Conservation (phyloP, 2,329 filamentous ascomycete species). For the Colletotrichum melonis region DNA sequence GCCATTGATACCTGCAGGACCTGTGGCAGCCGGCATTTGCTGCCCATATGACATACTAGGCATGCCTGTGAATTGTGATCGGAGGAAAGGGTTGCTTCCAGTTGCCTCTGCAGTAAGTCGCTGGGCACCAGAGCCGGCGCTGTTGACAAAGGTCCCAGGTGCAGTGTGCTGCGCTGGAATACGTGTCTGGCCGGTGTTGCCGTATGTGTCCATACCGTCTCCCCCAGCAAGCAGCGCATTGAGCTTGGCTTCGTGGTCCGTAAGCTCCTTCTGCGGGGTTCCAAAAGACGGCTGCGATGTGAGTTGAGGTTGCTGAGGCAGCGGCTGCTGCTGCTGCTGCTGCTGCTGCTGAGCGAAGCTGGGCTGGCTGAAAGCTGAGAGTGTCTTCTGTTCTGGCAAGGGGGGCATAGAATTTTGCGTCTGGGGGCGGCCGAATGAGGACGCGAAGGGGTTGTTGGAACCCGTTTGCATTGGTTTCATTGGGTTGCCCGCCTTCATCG, state of each 20-base stretch:
- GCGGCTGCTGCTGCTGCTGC: constrained; percentile 2
- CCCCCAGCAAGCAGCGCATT: constrained; percentile 88
- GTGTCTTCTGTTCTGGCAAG: constrained; percentile 87
- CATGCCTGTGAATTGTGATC: constrained; percentile 85
- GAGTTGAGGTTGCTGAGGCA: background rate
- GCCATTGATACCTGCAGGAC: constrained; percentile 67
- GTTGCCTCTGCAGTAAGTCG: constrained; percentile 77
- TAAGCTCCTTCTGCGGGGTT: constrained; percentile 64
- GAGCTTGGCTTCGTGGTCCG: constrained; percentile 77
- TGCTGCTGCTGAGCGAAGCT: constrained; percentile 3
- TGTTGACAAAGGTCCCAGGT: constrained; percentile 96
- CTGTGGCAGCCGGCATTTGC: constrained; percentile 66
- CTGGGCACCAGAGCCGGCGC: constrained; percentile 83
- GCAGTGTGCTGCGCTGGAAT: constrained; percentile 97
- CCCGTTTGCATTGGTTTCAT: constrained; percentile 89
- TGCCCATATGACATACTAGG: constrained; percentile 66
- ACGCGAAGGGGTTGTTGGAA: constrained; percentile 97
- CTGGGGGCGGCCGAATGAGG: constrained; percentile 72
- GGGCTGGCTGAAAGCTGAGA: constrained; percentile 69
- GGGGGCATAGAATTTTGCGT: constrained; percentile 72
- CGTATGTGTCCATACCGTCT: constrained; percentile 96
- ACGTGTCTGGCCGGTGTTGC: constrained; percentile 94
- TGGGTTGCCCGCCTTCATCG: constrained; percentile 65
- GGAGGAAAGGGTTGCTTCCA: constrained; percentile 90
- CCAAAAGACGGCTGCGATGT: constrained; percentile 21